A percentile compares a stretch with the other conserved stretches of the same genome.
These are phyloP conservation scores for Cucurbita maxima DNA, from an alignment of 306 rosid genomes.

Conservation along the genomic window DNA sequence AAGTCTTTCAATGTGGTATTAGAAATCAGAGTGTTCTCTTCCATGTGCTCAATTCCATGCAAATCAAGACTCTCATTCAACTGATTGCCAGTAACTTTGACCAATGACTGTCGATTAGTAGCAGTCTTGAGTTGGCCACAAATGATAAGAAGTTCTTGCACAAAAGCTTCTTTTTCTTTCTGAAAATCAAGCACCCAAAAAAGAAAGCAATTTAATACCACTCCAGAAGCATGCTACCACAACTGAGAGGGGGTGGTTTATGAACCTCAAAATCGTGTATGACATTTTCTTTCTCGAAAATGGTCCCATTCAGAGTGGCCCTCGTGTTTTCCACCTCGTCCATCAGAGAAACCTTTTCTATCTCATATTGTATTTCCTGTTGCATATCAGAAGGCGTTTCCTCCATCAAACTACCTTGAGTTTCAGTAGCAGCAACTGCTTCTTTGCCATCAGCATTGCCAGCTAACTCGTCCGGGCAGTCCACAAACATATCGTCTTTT, in stretches of 20 bases:
- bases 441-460: conserved; percentile 29
- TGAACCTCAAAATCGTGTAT: conserved; percentile 1
- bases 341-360: conserved; percentile 8
- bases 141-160: conserved; percentile 33
- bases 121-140: conserved; percentile 42
- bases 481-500: conserved; percentile 75
- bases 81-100: conserved; percentile 4
- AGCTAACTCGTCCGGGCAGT: conserved; percentile 67
- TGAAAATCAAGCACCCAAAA: conserved; percentile 11
- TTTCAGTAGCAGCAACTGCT: conserved; percentile 14
- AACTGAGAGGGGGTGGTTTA: not conserved
- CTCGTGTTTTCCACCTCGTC: conserved; percentile 27
- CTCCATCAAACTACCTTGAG: conserved; percentile 24
- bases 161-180: conserved; percentile 46
- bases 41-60: conserved; percentile 10
- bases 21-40: conserved; percentile 13
- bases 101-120: conserved; percentile 12
- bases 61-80: conserved; percentile 5
- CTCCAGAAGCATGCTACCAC: not conserved
- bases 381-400: conserved; percentile 8
- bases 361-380: conserved; percentile 18
- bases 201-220: not conserved
- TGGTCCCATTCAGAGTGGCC: conserved; percentile 16
- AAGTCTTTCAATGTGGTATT: conserved; percentile 24
- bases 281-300: conserved; percentile 30